phyloP scores from a whole-genome alignment of 179 eudicot species.

The Carnegiea gigantea region DNA sequence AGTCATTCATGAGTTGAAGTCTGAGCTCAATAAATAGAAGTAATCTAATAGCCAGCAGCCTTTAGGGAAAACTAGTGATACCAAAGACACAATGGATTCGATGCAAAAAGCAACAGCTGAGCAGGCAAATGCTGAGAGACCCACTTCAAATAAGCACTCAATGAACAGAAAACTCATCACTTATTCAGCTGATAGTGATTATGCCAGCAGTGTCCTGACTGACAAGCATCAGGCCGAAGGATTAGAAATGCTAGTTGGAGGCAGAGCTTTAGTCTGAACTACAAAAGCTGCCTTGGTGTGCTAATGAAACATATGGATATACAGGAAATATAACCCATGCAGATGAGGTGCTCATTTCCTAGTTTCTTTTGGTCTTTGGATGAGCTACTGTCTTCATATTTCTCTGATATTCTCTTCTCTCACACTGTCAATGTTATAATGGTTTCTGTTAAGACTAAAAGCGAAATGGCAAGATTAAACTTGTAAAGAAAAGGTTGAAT shows the following conservation, averaged over 20 bases:
- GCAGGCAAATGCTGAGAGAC: conserved; percentile 10
- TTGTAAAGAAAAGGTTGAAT: neutral
- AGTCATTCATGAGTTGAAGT: conserved; percentile 55
- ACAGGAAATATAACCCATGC: conserved; percentile 30
- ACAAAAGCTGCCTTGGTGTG: conserved; percentile 58
- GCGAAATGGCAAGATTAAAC: neutral
- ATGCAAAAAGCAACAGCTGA: conserved; percentile 2
- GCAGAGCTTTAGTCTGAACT: conserved; percentile 70
- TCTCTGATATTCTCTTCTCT: neutral
- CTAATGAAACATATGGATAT: conserved; percentile 34
- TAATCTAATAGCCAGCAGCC: conserved; percentile 17
- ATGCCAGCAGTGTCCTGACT: conserved; percentile 48
- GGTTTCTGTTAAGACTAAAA: neutral
- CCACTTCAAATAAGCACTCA: conserved; percentile 1
- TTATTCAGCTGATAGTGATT: conserved; percentile 38
- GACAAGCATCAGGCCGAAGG: conserved; percentile 49
- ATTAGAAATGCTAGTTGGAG: conserved; percentile 56
- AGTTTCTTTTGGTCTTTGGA: neutral
- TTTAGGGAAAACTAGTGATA: conserved; percentile 24
- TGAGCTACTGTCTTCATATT: neutral
- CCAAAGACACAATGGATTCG: conserved; percentile 4
- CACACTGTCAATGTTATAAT: neutral
- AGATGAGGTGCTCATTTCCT: conserved; percentile 37
- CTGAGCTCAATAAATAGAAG: conserved; percentile 51
- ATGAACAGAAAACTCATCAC: conserved; percentile 23